Percentiles rank a stretch among this genome's conserved stretches.
These are phyloP conservation scores for Coffea canephora DNA, from an alignment of 257 asterid species.

Conservation along the genomic window DNA sequence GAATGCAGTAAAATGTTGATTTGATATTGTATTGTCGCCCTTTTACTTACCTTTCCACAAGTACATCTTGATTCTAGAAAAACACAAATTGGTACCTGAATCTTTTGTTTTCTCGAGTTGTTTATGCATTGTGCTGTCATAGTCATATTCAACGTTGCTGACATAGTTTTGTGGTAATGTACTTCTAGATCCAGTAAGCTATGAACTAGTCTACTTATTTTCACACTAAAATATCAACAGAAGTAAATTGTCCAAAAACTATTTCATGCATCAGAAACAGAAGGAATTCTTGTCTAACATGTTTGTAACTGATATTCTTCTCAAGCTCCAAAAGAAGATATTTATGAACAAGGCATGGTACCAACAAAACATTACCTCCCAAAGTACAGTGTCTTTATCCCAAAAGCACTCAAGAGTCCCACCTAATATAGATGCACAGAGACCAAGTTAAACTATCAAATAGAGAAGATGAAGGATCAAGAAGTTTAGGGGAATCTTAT, in stretches of 20 bases:
- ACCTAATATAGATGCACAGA: background rate
- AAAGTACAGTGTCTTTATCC: constrained; percentile 8
- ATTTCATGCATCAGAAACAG: background rate
- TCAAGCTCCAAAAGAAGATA: background rate
- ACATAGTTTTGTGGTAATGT: background rate
- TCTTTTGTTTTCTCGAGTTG: background rate
- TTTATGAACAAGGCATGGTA: background rate
- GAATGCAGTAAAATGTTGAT: background rate
- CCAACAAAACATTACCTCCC: background rate
- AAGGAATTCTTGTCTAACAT: background rate
- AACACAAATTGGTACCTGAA: background rate
- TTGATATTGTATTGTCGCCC: background rate
- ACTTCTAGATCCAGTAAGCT: background rate
- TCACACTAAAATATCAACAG: background rate
- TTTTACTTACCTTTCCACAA: background rate
- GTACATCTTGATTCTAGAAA: background rate
- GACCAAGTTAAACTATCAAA: background rate
- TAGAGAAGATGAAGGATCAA: background rate
- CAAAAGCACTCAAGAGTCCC: constrained; percentile 13
- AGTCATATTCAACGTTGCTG: background rate
- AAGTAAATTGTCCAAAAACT: background rate
- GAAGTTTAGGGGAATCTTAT: no score
- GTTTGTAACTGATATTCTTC: background rate
- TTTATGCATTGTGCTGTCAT: background rate
- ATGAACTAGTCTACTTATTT: background rate